Percentiles rank a stretch among this genome's conserved stretches.
Conservation (phyloP, 1,284 basidiomycete genomes). For the Ceratobasidium sp. region DNA sequence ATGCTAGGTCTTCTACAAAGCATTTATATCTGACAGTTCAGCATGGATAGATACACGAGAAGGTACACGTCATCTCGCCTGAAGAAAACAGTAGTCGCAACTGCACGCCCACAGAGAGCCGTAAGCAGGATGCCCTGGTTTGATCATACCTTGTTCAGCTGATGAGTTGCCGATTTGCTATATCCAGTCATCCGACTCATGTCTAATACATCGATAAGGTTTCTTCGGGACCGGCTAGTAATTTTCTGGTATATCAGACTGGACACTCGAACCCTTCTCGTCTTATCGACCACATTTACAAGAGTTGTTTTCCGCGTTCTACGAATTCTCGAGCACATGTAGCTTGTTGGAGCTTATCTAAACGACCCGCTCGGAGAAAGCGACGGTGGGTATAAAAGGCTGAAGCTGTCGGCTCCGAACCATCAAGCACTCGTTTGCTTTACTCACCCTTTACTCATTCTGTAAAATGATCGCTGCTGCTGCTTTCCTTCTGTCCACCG, state of each 20-base stretch:
- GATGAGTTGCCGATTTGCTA: too few relatives aligned
- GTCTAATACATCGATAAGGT: too few relatives aligned
- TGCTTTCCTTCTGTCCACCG: constrained; percentile 40
- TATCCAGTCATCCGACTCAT: too few relatives aligned
- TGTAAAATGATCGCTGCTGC: constrained; percentile 33
- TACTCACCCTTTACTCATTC: constrained; percentile 26
- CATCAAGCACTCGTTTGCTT: background rate
- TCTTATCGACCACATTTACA: background rate
- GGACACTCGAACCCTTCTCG: too few relatives aligned
- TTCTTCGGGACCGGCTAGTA: too few relatives aligned
- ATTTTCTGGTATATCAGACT: too few relatives aligned
- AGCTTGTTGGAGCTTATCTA: background rate
- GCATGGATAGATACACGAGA: background rate
- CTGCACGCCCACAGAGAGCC: too few relatives aligned
- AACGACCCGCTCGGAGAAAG: background rate
- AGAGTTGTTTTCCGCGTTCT: background rate
- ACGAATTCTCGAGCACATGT: background rate
- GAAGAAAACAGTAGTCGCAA: too few relatives aligned
- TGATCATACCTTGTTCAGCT: too few relatives aligned
- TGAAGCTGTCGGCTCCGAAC: too few relatives aligned
- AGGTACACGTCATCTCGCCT: background rate
- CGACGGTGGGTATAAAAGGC: background rate
- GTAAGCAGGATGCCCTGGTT: too few relatives aligned
- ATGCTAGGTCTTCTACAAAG: background rate
- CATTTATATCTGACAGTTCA: background rate